Evolutionary conservation across 2,329 filamentous ascomycete species (phyloP).

Genomic region (Fusarium pininemorale): DNA sequence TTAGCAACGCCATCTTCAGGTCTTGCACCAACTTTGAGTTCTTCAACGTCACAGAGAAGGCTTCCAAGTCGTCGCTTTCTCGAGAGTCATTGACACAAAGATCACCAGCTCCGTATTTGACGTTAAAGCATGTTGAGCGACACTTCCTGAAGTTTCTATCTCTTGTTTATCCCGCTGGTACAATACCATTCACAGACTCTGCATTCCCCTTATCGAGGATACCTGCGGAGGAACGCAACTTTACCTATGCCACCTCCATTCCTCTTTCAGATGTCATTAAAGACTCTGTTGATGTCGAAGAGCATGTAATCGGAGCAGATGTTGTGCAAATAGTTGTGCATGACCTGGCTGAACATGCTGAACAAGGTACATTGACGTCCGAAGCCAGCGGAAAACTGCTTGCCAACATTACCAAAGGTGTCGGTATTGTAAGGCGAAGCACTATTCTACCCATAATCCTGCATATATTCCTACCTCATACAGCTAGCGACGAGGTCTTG

Average conservation of each 20-base stretch:
- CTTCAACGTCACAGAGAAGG: constrained; percentile 74
- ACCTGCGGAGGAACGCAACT: constrained; percentile 66
- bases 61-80: constrained; percentile 38
- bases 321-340: constrained; percentile 69
- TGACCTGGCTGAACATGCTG: constrained; percentile 20
- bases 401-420: constrained; percentile 63
- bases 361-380: constrained; percentile 23
- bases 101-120: constrained; percentile 67
- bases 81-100: constrained; percentile 43
- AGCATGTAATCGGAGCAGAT: constrained; percentile 72
- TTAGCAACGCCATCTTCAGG: constrained; percentile 67
- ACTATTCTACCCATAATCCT: constrained; percentile 69
- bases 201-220: constrained; percentile 72
- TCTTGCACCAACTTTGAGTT: constrained; percentile 79
- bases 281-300: constrained; percentile 67
- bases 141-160: constrained; percentile 76
- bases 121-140: constrained; percentile 72
- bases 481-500: constrained; percentile 32
- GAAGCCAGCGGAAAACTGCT: constrained; percentile 48
- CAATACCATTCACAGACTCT: constrained; percentile 68
- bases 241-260: constrained; percentile 74
- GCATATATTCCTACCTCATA: constrained; percentile 54
- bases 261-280: constrained; percentile 65
- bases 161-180: constrained; percentile 63
- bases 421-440: constrained; percentile 69